Evolutionary conservation across 768 basidiomycete species (phyloP).

Genomic region (Lactifluus subvellereus): DNA sequence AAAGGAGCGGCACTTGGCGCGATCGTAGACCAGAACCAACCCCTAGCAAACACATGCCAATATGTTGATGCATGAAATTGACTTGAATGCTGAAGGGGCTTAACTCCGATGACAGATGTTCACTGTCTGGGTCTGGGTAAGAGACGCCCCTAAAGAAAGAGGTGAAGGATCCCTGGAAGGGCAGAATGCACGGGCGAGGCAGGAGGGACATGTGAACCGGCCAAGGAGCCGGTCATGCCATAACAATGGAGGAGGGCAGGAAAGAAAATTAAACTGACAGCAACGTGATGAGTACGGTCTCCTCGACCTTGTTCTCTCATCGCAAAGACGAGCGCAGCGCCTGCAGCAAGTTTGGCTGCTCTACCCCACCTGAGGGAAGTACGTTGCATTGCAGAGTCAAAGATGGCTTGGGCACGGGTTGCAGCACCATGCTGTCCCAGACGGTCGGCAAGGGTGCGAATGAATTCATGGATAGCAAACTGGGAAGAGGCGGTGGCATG

Average conservation of each 20-base stretch:
- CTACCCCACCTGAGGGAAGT: conserved; percentile 66
- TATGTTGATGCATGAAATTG: not conserved
- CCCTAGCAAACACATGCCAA: no score
- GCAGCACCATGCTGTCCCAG: conserved; percentile 55
- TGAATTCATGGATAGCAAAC: conserved; percentile 60
- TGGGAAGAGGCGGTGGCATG: conserved; percentile 26
- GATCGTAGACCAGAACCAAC: no score
- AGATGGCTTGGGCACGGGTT: conserved; percentile 60
- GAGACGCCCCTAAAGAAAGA: not conserved
- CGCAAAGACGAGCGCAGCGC: conserved; percentile 62
- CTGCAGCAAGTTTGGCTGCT: conserved; percentile 62
- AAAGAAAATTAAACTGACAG: conserved; percentile 34
- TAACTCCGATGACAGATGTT: not conserved
- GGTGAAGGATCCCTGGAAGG: not conserved
- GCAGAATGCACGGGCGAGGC: not conserved
- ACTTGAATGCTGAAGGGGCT: not conserved
- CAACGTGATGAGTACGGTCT: conserved; percentile 63
- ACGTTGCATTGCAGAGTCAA: conserved; percentile 58
- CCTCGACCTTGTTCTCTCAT: conserved; percentile 66
- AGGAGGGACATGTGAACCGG: not conserved
- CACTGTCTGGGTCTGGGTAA: not conserved
- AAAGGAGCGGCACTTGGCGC: no score
- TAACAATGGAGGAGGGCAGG: not conserved
- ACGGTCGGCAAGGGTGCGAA: conserved; percentile 52
- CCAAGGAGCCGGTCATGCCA: not conserved